Percentiles rank a stretch among this genome's conserved stretches.
Conservation (phyloP, 495 filamentous ascomycete species). For the Aspergillus wentii region DNA sequence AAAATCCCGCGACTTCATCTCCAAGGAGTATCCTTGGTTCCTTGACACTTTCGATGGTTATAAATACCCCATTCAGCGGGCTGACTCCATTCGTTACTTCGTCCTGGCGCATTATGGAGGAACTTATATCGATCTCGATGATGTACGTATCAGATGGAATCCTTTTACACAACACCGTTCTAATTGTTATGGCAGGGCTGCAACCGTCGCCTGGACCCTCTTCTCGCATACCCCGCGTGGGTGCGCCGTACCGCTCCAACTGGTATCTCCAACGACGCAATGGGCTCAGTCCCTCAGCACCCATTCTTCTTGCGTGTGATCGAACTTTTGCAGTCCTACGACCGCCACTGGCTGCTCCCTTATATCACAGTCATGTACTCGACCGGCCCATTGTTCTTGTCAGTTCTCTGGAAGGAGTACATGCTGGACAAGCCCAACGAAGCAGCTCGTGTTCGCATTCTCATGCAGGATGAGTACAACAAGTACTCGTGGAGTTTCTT, state of each 20-base stretch:
- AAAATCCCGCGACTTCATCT: constrained; percentile 70
- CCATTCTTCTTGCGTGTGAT: constrained; percentile 77
- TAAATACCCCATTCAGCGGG: constrained; percentile 75
- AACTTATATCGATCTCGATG: constrained; percentile 86
- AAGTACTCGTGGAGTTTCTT: constrained; percentile 73
- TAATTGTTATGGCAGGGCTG: constrained; percentile 56
- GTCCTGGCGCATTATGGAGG: constrained; percentile 79
- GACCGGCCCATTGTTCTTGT: constrained; percentile 80
- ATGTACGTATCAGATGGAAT: constrained; percentile 46
- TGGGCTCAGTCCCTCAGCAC: constrained; percentile 75
- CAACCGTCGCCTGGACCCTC: constrained; percentile 73
- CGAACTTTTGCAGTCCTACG: constrained; percentile 62
- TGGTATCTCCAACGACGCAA: constrained; percentile 86
- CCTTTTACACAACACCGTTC: constrained; percentile 6
- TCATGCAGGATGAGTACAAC: constrained; percentile 68
- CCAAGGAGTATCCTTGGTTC: constrained; percentile 80
- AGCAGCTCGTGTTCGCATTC: constrained; percentile 42
- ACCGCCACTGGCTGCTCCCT: constrained; percentile 72
- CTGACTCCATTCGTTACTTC: constrained; percentile 86
- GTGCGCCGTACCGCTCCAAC: constrained; percentile 74
- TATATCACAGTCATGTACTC: constrained; percentile 89
- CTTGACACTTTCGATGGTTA: constrained; percentile 78
- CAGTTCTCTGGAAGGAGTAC: constrained; percentile 80
- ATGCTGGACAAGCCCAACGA: constrained; percentile 41
- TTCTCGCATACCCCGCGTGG: constrained; percentile 79